Percentiles rank a stretch among this genome's conserved stretches.
Evolutionary conservation across 139 green algal species (phyloP).

Genomic region (Chlorella sp.): DNA sequence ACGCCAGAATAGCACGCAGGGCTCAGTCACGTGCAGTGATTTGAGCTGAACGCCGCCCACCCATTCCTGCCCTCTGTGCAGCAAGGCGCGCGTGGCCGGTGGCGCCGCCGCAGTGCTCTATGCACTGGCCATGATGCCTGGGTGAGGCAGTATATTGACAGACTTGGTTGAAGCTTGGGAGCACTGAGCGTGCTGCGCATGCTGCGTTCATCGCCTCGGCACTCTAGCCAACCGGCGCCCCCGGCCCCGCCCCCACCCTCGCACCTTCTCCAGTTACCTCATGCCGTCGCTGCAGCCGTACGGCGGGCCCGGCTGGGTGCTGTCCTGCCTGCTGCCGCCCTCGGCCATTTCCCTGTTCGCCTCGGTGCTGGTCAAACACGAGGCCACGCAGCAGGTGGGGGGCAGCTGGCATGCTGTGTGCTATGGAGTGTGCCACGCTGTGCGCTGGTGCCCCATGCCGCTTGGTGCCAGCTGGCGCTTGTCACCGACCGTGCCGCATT

Average conservation of each 20-base stretch:
- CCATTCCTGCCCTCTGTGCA: no score
- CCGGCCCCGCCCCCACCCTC: no score
- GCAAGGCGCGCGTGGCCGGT: slow-evolving; percentile 67
- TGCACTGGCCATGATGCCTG: slow-evolving; percentile 76
- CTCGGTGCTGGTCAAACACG: slow-evolving; percentile 71
- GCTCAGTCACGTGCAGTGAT: no score
- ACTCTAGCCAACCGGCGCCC: no score
- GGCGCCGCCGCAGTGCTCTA: slow-evolving; percentile 73
- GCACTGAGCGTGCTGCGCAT: no score
- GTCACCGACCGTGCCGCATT: no score
- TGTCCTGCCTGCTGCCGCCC: slow-evolving; percentile 76
- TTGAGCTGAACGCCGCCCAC: no score
- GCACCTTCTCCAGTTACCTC: slow-evolving; percentile 48
- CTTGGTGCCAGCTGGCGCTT: no score
- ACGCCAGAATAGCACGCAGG: no score
- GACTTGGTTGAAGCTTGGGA: no score
- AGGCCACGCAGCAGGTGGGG: slow-evolving; percentile 58
- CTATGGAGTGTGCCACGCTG: not conserved
- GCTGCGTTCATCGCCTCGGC: no score
- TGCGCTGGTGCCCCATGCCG: not conserved
- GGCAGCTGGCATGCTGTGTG: no score
- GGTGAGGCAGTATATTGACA: slow-evolving; percentile 48
- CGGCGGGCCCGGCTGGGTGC: slow-evolving; percentile 69
- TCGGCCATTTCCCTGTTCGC: slow-evolving; percentile 80
- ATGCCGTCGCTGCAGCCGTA: slow-evolving; percentile 67